A percentile compares a stretch with the other conserved stretches of the same genome.
phyloP scores from a whole-genome alignment of 345 rosid species.

The Pseudoturritis turrita region DNA sequence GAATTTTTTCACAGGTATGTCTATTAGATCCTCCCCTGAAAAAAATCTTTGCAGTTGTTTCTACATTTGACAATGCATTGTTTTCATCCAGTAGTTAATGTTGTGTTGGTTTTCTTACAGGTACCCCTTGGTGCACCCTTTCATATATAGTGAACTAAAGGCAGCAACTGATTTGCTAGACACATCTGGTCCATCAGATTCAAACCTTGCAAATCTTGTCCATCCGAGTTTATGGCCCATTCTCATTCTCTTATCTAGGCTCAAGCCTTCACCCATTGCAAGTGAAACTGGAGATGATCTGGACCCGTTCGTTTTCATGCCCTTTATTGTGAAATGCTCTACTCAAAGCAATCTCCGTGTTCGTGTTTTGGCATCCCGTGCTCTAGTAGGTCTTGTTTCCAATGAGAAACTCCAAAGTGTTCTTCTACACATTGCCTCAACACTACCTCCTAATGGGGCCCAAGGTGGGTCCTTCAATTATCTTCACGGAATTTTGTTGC shows the following conservation, averaged over 20 bases:
- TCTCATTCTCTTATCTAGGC: conserved; percentile 88
- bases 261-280: conserved; percentile 86
- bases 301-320: conserved; percentile 92
- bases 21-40: neutral
- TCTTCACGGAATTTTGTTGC: conserved; percentile 82
- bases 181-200: conserved; percentile 46
- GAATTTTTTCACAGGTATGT: conserved; percentile 94
- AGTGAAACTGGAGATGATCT: conserved; percentile 84
- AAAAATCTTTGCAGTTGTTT: neutral
- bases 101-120: conserved; percentile 43
- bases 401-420: conserved; percentile 75
- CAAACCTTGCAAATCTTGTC: conserved; percentile 63
- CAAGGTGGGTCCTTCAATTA: conserved; percentile 50
- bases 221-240: conserved; percentile 97
- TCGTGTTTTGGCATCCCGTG: conserved; percentile 91
- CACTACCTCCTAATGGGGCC: conserved; percentile 46
- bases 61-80: neutral
- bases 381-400: conserved; percentile 84
- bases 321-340: conserved; percentile 87
- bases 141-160: conserved; percentile 66
- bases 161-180: conserved; percentile 66
- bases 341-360: conserved; percentile 78
- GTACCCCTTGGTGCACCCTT: conserved; percentile 85
- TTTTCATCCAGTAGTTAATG: conserved; percentile 5
- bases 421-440: conserved; percentile 60